These are phyloP conservation scores for Phytophthora pseudosyringae DNA, from an alignment of 352 stramenopile genomes.

Conservation along the genomic window DNA sequence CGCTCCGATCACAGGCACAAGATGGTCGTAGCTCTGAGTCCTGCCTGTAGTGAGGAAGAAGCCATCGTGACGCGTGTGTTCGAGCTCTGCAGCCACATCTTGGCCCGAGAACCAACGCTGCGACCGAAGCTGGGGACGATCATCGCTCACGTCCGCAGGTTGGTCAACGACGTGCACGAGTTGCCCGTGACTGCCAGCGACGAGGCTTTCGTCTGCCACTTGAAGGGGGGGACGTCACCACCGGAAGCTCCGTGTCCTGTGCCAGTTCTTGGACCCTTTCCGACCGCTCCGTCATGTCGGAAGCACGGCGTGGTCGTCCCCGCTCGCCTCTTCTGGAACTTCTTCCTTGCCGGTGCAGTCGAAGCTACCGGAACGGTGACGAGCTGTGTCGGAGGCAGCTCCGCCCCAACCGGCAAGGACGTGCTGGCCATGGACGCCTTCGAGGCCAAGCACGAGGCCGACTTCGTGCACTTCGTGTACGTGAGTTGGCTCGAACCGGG, in stretches of 20 bases:
- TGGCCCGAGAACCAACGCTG: conserved; percentile 29
- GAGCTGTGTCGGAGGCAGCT: conserved; percentile 13
- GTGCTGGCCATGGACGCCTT: conserved; percentile 38
- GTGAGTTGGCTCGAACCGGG: conserved; percentile 42
- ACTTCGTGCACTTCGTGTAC: conserved; percentile 64
- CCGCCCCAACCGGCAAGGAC: conserved; percentile 28
- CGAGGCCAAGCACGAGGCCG: conserved; percentile 44
- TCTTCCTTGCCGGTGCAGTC: conserved; percentile 44
- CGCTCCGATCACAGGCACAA: conserved; percentile 52
- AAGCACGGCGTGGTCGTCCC: conserved; percentile 17
- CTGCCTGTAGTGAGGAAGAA: conserved; percentile 40
- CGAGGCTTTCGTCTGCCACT: conserved; percentile 24
- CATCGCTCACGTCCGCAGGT: conserved; percentile 16
- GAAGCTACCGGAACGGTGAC: conserved; percentile 1
- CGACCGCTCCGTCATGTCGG: conserved; percentile 1
- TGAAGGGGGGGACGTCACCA: not conserved
- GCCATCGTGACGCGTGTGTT: conserved; percentile 34
- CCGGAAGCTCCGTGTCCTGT: not conserved
- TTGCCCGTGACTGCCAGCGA: conserved; percentile 34
- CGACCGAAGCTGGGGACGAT: conserved; percentile 39
- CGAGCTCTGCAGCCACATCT: conserved; percentile 41
- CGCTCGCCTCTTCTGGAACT: conserved; percentile 63
- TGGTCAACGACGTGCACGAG: conserved; percentile 40
- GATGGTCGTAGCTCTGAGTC: conserved; percentile 35
- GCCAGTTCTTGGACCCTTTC: conserved; percentile 1